Evolutionary conservation across 768 basidiomycete species (phyloP).

Genomic region (Sistotremastrum suecicum): DNA sequence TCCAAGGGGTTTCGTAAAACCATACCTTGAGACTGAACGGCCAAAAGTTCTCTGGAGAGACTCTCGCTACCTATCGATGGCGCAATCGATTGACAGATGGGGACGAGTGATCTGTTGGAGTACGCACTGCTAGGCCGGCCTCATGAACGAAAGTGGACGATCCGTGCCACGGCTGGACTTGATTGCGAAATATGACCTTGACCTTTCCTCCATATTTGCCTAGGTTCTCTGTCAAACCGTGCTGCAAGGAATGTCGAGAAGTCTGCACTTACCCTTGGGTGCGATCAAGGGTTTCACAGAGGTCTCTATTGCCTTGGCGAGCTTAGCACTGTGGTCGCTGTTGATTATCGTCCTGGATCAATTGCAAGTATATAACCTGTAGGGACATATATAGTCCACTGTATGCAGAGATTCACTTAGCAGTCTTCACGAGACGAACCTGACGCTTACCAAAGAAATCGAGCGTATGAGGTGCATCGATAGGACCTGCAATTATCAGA

Average conservation of each 20-base stretch:
- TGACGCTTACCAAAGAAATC: slow-evolving; percentile 54
- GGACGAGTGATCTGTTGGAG: neutral
- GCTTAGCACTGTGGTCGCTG: slow-evolving; percentile 34
- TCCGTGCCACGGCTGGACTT: slow-evolving; percentile 72
- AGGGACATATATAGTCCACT: slow-evolving; percentile 88
- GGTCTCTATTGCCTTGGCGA: slow-evolving; percentile 42
- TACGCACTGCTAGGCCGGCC: slow-evolving; percentile 60
- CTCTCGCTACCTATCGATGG: slow-evolving; percentile 41
- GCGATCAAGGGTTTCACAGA: slow-evolving; percentile 47
- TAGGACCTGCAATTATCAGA: slow-evolving; percentile 44
- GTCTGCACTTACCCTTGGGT: slow-evolving; percentile 16
- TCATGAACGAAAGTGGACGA: slow-evolving; percentile 70
- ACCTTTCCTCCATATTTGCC: slow-evolving; percentile 62
- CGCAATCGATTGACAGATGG: no score
- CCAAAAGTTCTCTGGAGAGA: slow-evolving; percentile 73
- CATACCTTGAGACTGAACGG: slow-evolving; percentile 51
- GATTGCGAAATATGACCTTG: slow-evolving; percentile 54
- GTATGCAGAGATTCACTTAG: neutral
- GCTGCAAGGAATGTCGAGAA: no score
- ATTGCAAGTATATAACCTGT: slow-evolving; percentile 29
- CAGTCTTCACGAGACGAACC: neutral
- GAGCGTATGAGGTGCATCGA: slow-evolving; percentile 57
- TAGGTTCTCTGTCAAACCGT: no score
- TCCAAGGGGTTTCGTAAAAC: neutral
- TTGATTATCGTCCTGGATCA: neutral